These are phyloP conservation scores for Pythium brachiatum DNA, from an alignment of 352 stramenopile genomes.

Conservation along the genomic window DNA sequence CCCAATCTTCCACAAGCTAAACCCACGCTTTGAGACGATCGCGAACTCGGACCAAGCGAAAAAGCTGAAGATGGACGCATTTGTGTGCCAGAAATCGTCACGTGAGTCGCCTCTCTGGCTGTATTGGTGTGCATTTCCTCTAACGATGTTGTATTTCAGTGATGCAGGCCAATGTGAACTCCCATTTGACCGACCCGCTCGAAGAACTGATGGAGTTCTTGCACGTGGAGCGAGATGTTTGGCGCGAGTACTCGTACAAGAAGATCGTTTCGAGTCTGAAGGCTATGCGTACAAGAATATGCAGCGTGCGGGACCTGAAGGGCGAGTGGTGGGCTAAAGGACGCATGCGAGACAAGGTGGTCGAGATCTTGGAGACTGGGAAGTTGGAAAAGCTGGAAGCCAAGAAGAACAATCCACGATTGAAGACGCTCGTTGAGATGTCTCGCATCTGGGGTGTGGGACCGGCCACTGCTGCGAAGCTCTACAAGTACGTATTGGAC, in stretches of 20 bases:
- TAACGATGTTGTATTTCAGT: constrained; percentile 24
- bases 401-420: constrained; percentile 64
- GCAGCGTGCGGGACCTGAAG: constrained; percentile 59
- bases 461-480: constrained; percentile 62
- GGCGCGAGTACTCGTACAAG: constrained; percentile 85
- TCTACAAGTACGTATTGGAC: constrained; percentile 54
- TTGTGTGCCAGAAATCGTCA: constrained; percentile 73
- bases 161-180: constrained; percentile 69
- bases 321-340: constrained; percentile 67
- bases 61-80: constrained; percentile 48
- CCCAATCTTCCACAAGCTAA: constrained; percentile 73
- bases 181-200: constrained; percentile 69
- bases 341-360: constrained; percentile 65
- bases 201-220: constrained; percentile 84
- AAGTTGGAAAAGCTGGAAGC: constrained; percentile 74
- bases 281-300: constrained; percentile 52
- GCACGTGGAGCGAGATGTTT: constrained; percentile 68
- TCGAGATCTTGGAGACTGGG: constrained; percentile 74
- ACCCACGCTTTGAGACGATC: constrained; percentile 56
- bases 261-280: constrained; percentile 78
- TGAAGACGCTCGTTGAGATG: constrained; percentile 61
- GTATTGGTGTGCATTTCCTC: not conserved
- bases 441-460: constrained; percentile 78
- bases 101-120: constrained; percentile 28
- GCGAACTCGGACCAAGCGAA: constrained; percentile 30